A percentile compares a stretch with the other conserved stretches of the same genome.
These are phyloP conservation scores for Wickerhamia fluorescens DNA, from an alignment of 805 yeast genomes.

Conservation along the genomic window DNA sequence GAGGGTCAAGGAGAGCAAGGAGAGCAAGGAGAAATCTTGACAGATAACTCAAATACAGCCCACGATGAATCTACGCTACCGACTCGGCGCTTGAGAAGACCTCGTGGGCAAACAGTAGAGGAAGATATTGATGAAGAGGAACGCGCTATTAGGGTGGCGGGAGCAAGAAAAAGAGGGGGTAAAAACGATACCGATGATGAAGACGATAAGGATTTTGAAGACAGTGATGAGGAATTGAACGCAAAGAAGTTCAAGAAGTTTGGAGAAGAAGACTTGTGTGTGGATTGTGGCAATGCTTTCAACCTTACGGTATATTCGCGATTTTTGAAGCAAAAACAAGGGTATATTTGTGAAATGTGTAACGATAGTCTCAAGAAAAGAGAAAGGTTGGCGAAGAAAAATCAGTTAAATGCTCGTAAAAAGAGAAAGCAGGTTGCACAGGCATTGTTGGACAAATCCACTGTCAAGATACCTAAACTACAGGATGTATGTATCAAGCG, in stretches of 20 bases:
- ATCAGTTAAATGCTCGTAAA: conserved; percentile 60
- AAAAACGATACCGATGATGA: conserved; percentile 27
- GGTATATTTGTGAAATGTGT: conserved; percentile 63
- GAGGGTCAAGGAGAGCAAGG: conserved; percentile 8
- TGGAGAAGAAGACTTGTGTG: conserved; percentile 55
- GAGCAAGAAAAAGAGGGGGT: conserved; percentile 15
- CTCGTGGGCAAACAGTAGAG: no score
- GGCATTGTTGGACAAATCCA: conserved; percentile 70
- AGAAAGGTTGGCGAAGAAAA: conserved; percentile 40
- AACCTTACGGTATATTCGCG: conserved; percentile 62
- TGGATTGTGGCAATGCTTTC: conserved; percentile 54
- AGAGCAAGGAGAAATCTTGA: conserved; percentile 5
- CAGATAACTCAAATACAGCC: conserved; percentile 1
- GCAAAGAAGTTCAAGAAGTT: conserved; percentile 21
- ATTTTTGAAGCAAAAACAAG: conserved; percentile 42
- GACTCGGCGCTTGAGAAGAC: no score
- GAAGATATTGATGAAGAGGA: conserved; percentile 20
- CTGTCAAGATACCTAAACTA: conserved; percentile 56
- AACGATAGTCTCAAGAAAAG: conserved; percentile 34
- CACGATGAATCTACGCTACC: conserved; percentile 7
- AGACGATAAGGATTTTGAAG: conserved; percentile 23
- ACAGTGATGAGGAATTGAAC: conserved; percentile 14
- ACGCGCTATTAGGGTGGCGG: conserved; percentile 19
- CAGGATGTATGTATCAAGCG: conserved; percentile 76
- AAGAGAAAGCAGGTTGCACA: conserved; percentile 75